Evolutionary conservation across 495 filamentous ascomycete genomes (phyloP).

Genomic region (Astrocystis sublimbata): DNA sequence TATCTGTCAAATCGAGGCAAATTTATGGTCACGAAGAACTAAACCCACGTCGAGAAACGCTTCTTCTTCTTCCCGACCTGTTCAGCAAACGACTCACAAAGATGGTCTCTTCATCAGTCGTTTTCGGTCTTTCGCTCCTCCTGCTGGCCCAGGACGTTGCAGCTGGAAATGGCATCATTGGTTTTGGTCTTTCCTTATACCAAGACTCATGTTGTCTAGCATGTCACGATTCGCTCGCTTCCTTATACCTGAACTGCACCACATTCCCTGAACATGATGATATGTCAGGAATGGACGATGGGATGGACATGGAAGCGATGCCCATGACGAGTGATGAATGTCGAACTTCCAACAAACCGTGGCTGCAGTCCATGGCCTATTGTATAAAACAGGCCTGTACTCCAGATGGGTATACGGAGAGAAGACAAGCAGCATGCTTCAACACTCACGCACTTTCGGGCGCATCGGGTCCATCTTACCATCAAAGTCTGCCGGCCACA

Average conservation of each 20-base stretch:
- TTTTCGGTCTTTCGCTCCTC: neutral
- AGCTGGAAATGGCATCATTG: constrained; percentile 5
- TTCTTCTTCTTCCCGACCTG: neutral
- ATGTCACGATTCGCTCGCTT: constrained; percentile 3
- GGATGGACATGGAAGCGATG: constrained; percentile 10
- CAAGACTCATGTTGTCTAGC: constrained; percentile 5
- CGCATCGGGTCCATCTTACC: neutral
- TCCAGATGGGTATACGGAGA: neutral
- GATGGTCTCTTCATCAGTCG: neutral
- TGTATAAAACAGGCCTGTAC: constrained; percentile 12
- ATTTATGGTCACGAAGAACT: neutral
- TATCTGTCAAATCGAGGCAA: neutral
- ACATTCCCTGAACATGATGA: neutral
- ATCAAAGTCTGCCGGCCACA: neutral
- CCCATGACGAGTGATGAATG: constrained; percentile 11
- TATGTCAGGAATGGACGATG: neutral
- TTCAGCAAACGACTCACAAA: neutral
- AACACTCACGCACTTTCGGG: neutral
- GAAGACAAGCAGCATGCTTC: constrained; percentile 4
- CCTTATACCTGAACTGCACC: constrained; percentile 10
- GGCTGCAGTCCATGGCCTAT: constrained; percentile 13
- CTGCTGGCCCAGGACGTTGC: neutral
- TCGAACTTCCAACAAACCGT: constrained; percentile 12
- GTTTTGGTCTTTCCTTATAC: constrained; percentile 3
- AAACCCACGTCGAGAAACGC: neutral